phyloP scores from a whole-genome alignment of 2,329 filamentous ascomycete species.

The Ceratocystis destructans region DNA sequence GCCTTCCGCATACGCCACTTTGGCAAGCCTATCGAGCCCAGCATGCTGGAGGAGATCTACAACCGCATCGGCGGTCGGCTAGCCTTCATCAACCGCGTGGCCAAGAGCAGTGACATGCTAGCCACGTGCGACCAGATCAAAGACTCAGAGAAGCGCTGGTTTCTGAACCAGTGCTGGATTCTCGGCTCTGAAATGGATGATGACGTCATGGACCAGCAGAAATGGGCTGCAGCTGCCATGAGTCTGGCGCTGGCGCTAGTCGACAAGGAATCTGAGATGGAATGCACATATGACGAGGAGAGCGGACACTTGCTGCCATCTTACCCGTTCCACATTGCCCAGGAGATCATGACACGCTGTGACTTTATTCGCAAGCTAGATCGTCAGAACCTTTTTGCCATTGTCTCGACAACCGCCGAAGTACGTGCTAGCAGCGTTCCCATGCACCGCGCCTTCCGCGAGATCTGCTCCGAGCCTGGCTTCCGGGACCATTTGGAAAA shows the following conservation, averaged over 20 bases:
- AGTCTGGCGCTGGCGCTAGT: conserved; percentile 82
- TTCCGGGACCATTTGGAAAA: conserved; percentile 73
- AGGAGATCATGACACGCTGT: conserved; percentile 86
- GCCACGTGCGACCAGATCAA: conserved; percentile 58
- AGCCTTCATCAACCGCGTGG: conserved; percentile 77
- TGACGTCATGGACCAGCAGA: conserved; percentile 96
- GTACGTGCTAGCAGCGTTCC: conserved; percentile 90
- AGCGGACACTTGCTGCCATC: conserved; percentile 64
- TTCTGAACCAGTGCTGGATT: conserved; percentile 63
- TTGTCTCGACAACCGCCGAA: conserved; percentile 62
- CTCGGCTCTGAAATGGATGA: conserved; percentile 70
- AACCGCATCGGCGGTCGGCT: conserved; percentile 74
- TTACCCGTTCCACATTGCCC: conserved; percentile 66
- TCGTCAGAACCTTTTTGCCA: conserved; percentile 88
- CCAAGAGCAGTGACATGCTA: conserved; percentile 73
- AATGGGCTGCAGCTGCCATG: conserved; percentile 89
- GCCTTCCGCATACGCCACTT: conserved; percentile 74
- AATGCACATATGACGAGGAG: conserved; percentile 51
- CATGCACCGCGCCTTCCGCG: conserved; percentile 83
- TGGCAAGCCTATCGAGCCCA: conserved; percentile 40
- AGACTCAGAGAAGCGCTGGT: conserved; percentile 59
- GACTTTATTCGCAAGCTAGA: conserved; percentile 92
- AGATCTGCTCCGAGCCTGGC: conserved; percentile 62
- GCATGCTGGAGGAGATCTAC: conserved; percentile 64
- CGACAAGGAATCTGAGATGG: conserved; percentile 57